Percentiles rank a stretch among this genome's conserved stretches.
phyloP scores from a whole-genome alignment of 2,329 filamentous ascomycete genomes.

The Colletotrichum paranaense region DNA sequence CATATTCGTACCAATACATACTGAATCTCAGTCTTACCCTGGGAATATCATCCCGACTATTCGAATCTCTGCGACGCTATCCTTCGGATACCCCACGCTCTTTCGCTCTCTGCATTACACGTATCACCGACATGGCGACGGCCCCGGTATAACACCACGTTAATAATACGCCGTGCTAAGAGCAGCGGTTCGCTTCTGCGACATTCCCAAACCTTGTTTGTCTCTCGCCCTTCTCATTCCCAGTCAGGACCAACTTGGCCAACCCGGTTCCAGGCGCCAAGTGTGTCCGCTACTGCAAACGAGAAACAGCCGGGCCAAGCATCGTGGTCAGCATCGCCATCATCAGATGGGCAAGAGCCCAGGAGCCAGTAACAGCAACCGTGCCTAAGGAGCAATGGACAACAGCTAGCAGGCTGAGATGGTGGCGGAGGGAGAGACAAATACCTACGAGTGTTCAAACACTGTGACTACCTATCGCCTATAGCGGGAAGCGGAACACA shows the following conservation, averaged over 20 bases:
- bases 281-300: conserved; percentile 17
- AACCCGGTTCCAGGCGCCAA: background rate
- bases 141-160: background rate
- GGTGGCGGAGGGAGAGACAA: background rate
- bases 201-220: conserved; percentile 11
- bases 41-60: conserved; percentile 11
- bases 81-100: conserved; percentile 9
- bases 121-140: background rate
- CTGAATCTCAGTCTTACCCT: conserved; percentile 11
- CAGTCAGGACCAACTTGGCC: no score
- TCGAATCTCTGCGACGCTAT: conserved; percentile 17
- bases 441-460: background rate
- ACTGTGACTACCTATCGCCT: background rate
- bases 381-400: background rate
- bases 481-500: background rate
- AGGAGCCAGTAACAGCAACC: background rate
- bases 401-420: background rate
- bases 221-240: conserved; percentile 3
- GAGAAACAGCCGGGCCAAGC: conserved; percentile 1
- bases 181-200: background rate
- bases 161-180: conserved; percentile 1
- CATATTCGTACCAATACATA: background rate
- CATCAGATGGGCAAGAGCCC: conserved; percentile 6
- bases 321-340: conserved; percentile 6
- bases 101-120: background rate